Percentiles rank a stretch among this genome's conserved stretches.
phyloP scores from a whole-genome alignment of 495 filamentous ascomycete species.

The Neurospora sp. region DNA sequence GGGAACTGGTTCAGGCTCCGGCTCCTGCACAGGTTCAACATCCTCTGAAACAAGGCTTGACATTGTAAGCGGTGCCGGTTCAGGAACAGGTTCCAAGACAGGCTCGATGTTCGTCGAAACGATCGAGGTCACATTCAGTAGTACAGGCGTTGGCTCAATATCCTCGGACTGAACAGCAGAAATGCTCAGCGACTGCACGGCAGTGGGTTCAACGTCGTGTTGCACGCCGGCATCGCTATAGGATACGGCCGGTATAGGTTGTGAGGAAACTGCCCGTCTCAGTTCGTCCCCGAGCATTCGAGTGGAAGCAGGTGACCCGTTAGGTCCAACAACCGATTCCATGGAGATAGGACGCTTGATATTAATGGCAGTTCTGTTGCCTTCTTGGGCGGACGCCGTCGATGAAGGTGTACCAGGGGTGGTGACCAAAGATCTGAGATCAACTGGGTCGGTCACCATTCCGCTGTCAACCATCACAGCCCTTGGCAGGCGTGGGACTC shows the following conservation, averaged over 20 bases:
- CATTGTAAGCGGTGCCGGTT: constrained; percentile 10
- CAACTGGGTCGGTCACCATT: constrained; percentile 77
- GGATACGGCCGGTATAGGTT: constrained; percentile 16
- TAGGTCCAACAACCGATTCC: constrained; percentile 23
- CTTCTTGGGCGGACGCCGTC: not conserved
- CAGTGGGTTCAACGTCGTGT: constrained; percentile 24
- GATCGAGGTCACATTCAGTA: constrained; percentile 11
- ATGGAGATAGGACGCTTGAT: constrained; percentile 26
- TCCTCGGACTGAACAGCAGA: constrained; percentile 19
- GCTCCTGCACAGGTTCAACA: constrained; percentile 16
- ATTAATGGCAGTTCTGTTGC: not conserved
- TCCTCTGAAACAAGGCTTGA: constrained; percentile 16
- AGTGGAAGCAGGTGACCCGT: constrained; percentile 12
- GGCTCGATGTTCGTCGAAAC: constrained; percentile 16
- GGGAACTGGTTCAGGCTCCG: constrained; percentile 7
- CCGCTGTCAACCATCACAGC: constrained; percentile 65
- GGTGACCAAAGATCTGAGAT: constrained; percentile 7
- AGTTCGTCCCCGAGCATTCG: constrained; percentile 22
- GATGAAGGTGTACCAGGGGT: not conserved
- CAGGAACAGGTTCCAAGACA: constrained; percentile 8
- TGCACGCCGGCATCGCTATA: constrained; percentile 33
- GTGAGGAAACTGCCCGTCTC: constrained; percentile 11
- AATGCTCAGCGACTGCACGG: constrained; percentile 14
- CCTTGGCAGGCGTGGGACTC: constrained; percentile 42
- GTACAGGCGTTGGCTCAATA: constrained; percentile 10